Conservation (phyloP, 129 eudicot species). For the Smallanthus sonchifolius region DNA sequence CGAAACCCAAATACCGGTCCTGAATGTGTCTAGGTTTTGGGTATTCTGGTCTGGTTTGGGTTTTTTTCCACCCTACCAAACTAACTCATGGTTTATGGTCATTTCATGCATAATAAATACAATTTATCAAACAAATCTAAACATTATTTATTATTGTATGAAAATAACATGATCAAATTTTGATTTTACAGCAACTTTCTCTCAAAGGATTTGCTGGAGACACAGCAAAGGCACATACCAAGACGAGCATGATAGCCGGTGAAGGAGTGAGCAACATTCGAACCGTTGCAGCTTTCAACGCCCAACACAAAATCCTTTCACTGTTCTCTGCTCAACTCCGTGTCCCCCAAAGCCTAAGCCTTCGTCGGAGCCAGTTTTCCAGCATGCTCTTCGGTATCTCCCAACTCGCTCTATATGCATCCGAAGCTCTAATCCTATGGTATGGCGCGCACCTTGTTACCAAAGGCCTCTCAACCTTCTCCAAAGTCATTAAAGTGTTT, state of each 20-base stretch:
- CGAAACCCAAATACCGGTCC: too few relatives aligned
- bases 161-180: not conserved
- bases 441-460: slow-evolving; percentile 86
- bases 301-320: slow-evolving; percentile 82
- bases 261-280: slow-evolving; percentile 98
- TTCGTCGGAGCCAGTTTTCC: slow-evolving; percentile 68
- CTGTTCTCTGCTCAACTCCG: slow-evolving; percentile 67
- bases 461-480: slow-evolving; percentile 83
- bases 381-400: slow-evolving; percentile 88
- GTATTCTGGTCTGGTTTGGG: too few relatives aligned
- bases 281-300: slow-evolving; percentile 96
- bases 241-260: slow-evolving; percentile 98
- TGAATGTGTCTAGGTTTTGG: too few relatives aligned
- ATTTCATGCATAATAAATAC: not conserved
- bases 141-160: not conserved
- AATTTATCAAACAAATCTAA: not conserved
- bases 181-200: slow-evolving; percentile 75
- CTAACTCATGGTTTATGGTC: too few relatives aligned
- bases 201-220: slow-evolving; percentile 99
- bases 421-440: slow-evolving; percentile 97
- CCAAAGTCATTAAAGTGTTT: slow-evolving; percentile 86
- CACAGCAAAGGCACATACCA: slow-evolving; percentile 97
- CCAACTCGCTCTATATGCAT: slow-evolving; percentile 85
- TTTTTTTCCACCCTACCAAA: too few relatives aligned
- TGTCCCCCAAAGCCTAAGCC: slow-evolving; percentile 66